phyloP scores from a whole-genome alignment of 2,329 filamentous ascomycete species.

The Chrysoporthe deuterocubensis region DNA sequence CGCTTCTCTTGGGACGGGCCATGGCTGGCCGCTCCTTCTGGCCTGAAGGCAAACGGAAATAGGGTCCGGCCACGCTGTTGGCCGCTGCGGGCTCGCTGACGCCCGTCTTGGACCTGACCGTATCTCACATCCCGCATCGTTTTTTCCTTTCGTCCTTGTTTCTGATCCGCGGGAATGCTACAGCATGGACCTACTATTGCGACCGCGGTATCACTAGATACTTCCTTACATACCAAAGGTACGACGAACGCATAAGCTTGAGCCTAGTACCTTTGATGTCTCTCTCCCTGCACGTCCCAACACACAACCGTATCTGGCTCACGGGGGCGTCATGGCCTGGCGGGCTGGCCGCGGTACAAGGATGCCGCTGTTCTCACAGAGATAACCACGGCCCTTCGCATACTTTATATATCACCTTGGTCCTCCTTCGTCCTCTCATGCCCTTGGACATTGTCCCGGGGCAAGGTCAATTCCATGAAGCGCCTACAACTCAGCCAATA shows the following conservation, averaged over 20 bases:
- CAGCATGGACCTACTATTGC: conserved; percentile 14
- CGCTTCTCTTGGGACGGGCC: conserved; percentile 6
- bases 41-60: conserved; percentile 16
- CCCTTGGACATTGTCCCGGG: neutral
- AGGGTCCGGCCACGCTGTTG: conserved; percentile 11
- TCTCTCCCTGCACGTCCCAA: conserved; percentile 11
- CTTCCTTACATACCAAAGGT: conserved; percentile 8
- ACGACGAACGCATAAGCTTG: neutral
- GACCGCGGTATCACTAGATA: conserved; percentile 17
- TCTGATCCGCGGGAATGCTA: conserved; percentile 3
- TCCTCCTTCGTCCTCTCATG: neutral
- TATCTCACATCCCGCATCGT: too few relatives aligned
- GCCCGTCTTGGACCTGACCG: conserved; percentile 3
- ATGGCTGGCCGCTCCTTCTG: conserved; percentile 13
- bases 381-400: conserved; percentile 2
- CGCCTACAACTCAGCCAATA: neutral
- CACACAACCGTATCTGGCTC: neutral
- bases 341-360: conserved; percentile 21
- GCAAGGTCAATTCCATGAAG: neutral
- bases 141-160: neutral
- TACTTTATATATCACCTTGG: conserved; percentile 20
- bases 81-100: conserved; percentile 15
- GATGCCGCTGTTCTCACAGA: conserved; percentile 7
- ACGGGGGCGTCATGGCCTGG: conserved; percentile 13
- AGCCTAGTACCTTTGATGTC: conserved; percentile 18